These are phyloP conservation scores for Gloeophyllum trabeum DNA, from an alignment of 768 basidiomycete genomes.

Conservation along the genomic window DNA sequence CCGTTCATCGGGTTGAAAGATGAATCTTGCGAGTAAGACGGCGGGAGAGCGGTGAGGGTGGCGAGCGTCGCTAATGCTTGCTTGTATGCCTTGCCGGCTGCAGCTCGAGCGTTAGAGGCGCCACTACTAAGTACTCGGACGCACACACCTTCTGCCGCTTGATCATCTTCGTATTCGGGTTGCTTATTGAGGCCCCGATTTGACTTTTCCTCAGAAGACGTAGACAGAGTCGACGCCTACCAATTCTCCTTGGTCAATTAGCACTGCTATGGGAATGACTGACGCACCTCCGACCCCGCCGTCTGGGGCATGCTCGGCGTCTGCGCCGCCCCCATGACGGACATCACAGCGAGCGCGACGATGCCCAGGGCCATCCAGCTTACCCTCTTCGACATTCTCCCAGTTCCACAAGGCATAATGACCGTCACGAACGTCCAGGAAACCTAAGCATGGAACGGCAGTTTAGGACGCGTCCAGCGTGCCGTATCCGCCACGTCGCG, in stretches of 20 bases:
- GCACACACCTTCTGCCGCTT: neutral
- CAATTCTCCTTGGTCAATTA: neutral
- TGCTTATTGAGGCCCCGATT: neutral
- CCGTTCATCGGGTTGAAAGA: constrained; percentile 20
- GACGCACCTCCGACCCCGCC: constrained; percentile 3
- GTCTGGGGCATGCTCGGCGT: constrained; percentile 6
- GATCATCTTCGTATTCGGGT: neutral
- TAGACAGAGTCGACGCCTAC: neutral
- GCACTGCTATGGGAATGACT: constrained; percentile 1
- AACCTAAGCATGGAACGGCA: neutral
- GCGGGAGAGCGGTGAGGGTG: constrained; percentile 43
- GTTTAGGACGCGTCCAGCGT: too few relatives aligned
- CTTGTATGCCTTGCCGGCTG: constrained; percentile 67
- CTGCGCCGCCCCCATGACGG: too few relatives aligned
- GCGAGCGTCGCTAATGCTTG: constrained; percentile 61
- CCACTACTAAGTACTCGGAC: neutral
- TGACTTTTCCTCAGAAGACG: neutral
- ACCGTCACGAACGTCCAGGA: neutral
- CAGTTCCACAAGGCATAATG: neutral
- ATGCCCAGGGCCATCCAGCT: constrained; percentile 17
- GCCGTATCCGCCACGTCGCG: neutral
- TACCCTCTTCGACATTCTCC: neutral
- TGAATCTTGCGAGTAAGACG: constrained; percentile 29
- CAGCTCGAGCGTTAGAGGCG: neutral
- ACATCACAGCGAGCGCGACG: constrained; percentile 15